Evolutionary conservation across 148 eudicot species (phyloP).

Genomic region (Fagopyrum esculentum): DNA sequence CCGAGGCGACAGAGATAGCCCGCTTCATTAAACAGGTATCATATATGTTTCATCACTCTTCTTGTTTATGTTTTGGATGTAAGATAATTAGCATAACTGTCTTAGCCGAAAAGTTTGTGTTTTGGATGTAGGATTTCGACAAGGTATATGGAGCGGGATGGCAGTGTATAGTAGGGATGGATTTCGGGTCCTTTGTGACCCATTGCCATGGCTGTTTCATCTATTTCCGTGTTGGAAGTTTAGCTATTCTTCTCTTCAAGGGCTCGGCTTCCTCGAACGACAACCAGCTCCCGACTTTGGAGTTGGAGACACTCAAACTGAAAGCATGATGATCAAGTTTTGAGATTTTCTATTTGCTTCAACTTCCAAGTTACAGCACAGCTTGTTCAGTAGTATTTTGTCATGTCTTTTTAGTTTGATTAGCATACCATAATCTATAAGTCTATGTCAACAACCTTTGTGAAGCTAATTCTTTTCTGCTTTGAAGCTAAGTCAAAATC

Average conservation of each 20-base stretch:
- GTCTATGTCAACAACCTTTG: neutral
- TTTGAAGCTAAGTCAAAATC: neutral
- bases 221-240: slow-evolving; percentile 57
- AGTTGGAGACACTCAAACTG: neutral
- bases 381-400: neutral
- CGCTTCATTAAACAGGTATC: slow-evolving; percentile 72
- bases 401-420: slow-evolving; percentile 2
- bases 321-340: neutral
- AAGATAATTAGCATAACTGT: neutral
- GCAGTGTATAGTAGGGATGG: slow-evolving; percentile 93
- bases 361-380: neutral
- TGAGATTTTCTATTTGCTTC: neutral
- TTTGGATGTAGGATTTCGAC: slow-evolving; percentile 42
- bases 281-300: slow-evolving; percentile 23
- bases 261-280: slow-evolving; percentile 35
- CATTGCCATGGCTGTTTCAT: slow-evolving; percentile 80
- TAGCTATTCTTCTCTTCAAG: slow-evolving; percentile 60
- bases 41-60: too few relatives aligned
- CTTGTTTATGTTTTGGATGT: too few relatives aligned
- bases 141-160: slow-evolving; percentile 56
- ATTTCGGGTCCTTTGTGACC: slow-evolving; percentile 83
- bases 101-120: neutral
- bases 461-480: neutral
- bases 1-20: slow-evolving; percentile 69
- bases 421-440: neutral